These are phyloP conservation scores for Boeremia lycopersici DNA, from an alignment of 2,329 filamentous ascomycete genomes.

Conservation along the genomic window DNA sequence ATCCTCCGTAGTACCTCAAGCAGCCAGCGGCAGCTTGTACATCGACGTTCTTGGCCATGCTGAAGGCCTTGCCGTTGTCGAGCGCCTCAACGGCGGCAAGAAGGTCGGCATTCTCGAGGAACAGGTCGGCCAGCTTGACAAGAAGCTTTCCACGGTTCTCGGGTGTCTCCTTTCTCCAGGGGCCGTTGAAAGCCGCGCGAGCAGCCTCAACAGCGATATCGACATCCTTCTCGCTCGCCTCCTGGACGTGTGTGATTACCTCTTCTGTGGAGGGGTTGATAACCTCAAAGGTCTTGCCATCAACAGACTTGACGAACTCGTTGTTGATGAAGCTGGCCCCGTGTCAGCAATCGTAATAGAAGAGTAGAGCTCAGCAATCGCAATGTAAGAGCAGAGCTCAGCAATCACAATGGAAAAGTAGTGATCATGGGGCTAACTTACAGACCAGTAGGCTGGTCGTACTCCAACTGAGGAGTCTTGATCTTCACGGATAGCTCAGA, in stretches of 20 bases:
- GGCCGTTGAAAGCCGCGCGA: slow-evolving; percentile 80
- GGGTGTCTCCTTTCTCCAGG: slow-evolving; percentile 72
- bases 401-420: neutral
- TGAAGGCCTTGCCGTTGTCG: slow-evolving; percentile 85
- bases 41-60: slow-evolving; percentile 73
- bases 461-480: slow-evolving; percentile 70
- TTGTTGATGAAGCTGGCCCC: slow-evolving; percentile 82
- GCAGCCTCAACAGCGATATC: slow-evolving; percentile 82
- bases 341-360: slow-evolving; percentile 15
- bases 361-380: slow-evolving; percentile 13
- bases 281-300: slow-evolving; percentile 90
- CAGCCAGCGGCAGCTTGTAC: slow-evolving; percentile 69
- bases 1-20: slow-evolving; percentile 87
- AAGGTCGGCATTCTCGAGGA: slow-evolving; percentile 77
- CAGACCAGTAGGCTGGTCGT: slow-evolving; percentile 61
- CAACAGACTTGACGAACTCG: slow-evolving; percentile 81
- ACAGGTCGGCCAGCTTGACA: slow-evolving; percentile 77
- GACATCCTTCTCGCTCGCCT: slow-evolving; percentile 87
- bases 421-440: slow-evolving; percentile 44
- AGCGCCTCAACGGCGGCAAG: slow-evolving; percentile 84
- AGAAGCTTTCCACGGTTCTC: slow-evolving; percentile 72
- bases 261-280: slow-evolving; percentile 88
- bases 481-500: slow-evolving; percentile 62
- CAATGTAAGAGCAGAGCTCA: too few species aligned
- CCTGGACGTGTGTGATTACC: slow-evolving; percentile 80